Evolutionary conservation across 805 yeast species (phyloP), one percentile per base, ranked within the genome.

Genomic region (Candida glaebosa): DNA sequence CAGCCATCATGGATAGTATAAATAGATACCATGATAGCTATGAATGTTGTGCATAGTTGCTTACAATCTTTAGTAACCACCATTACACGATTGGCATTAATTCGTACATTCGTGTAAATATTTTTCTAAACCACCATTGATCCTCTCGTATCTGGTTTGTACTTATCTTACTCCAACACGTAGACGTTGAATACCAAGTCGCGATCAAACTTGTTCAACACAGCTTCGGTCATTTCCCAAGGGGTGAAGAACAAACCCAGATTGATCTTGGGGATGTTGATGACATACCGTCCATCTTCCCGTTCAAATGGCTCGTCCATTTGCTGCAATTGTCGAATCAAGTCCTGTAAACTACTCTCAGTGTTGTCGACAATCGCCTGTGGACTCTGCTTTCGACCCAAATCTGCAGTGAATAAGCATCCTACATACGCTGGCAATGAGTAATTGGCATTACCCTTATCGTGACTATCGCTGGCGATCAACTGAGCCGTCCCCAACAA

Each of bases 221-320:
- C 75, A 12, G 44, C 51, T 54, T 80, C 91, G 0, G 95, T 86
- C 8, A 71, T 48, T 10, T 68, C 72, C 95, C 95, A 87, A 0
- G 95, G 93, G 5, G 85, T 89, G 1, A 74, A 74, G 58, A 87
- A 87, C 2, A 87, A 76, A 0, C 95, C 95, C 22, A 91, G 76
- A 51, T 87, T 87, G 49, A 87, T 87, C 57, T 75, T 73, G 17
- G 96, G 95, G 84, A 87, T 77, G 47, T 72, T 71, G 2, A 86
- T 53, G 0, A 58, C 56, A 12, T 56, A 47, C 10, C 45, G 37
- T 2, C 56, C 45, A 8, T 44, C 46, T n/a, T 43, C 44, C 3
- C 34, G 32, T 15, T 46, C 48, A 4, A 45, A 34, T n/a, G 41
- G 34, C 20, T 20, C 34, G 31, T 34, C 42, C 14, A 32, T 32